Percentiles rank a stretch among this genome's conserved stretches.
phyloP scores from a whole-genome alignment of 805 yeast genomes.

The Lachancea quebecensis region DNA sequence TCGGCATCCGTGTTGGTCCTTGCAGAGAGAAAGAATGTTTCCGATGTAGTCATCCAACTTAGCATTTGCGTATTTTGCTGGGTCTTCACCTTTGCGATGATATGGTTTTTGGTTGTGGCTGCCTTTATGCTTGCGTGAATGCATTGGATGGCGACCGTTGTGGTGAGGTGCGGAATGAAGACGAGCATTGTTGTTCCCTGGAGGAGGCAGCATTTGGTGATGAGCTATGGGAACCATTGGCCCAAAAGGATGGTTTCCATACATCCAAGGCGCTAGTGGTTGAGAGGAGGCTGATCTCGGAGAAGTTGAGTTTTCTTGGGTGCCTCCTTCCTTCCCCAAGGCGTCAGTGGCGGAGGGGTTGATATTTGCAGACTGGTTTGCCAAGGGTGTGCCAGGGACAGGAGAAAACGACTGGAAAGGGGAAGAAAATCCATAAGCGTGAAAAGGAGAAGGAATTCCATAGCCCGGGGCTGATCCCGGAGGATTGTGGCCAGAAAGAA shows the following conservation, averaged over 20 bases:
- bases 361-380: slow-evolving; percentile 1
- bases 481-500: slow-evolving; percentile 21
- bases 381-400: slow-evolving; percentile 18
- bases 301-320: neutral
- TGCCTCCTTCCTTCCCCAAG: neutral
- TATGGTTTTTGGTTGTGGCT: slow-evolving; percentile 11
- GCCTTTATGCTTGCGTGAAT: slow-evolving; percentile 15
- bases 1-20: slow-evolving; percentile 95
- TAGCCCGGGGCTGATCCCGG: slow-evolving; percentile 18
- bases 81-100: slow-evolving; percentile 43
- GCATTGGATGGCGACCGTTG: slow-evolving; percentile 3
- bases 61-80: slow-evolving; percentile 61
- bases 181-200: slow-evolving; percentile 1
- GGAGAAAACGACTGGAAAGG: slow-evolving; percentile 32
- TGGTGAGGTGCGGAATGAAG: slow-evolving; percentile 6
- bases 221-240: slow-evolving; percentile 25
- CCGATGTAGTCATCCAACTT: slow-evolving; percentile 62
- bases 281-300: slow-evolving; percentile 7
- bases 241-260: slow-evolving; percentile 26
- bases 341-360: neutral
- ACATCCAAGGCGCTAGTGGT: slow-evolving; percentile 30
- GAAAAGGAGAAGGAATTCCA: slow-evolving; percentile 29
- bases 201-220: slow-evolving; percentile 10
- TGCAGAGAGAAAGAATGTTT: slow-evolving; percentile 73
- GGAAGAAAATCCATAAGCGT: slow-evolving; percentile 29